Percentiles rank a stretch among this genome's conserved stretches.
Evolutionary conservation across 768 basidiomycete genomes (phyloP).

Genomic region (Arthromyces matolae): DNA sequence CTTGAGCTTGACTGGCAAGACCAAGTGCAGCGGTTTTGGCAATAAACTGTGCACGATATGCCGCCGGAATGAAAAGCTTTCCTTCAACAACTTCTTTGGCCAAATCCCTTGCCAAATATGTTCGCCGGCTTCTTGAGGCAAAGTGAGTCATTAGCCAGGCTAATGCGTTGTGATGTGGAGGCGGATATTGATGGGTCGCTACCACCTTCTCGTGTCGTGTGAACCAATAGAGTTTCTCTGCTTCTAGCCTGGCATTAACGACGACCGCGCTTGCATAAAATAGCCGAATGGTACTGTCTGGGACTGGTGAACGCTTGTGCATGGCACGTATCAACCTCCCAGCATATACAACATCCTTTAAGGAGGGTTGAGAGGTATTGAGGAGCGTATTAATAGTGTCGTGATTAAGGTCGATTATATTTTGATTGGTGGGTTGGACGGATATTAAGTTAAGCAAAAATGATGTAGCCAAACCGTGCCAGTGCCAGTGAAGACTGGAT

Average conservation of each 20-base stretch:
- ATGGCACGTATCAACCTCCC: conserved; percentile 38
- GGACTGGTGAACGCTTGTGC: conserved; percentile 35
- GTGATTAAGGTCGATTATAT: conserved; percentile 33
- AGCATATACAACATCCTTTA: conserved; percentile 35
- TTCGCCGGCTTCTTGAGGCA: conserved; percentile 30
- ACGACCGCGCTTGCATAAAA: conserved; percentile 42
- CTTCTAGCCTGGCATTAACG: conserved; percentile 28
- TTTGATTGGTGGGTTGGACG: conserved; percentile 14
- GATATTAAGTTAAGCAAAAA: conserved; percentile 33
- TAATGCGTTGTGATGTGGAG: conserved; percentile 44
- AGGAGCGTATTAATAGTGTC: conserved; percentile 43
- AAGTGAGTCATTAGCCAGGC: conserved; percentile 54
- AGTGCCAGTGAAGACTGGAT: conserved; percentile 53
- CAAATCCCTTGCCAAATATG: conserved; percentile 46
- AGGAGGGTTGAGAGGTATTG: conserved; percentile 28
- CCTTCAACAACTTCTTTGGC: conserved; percentile 44
- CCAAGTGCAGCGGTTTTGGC: conserved; percentile 41
- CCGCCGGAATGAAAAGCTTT: conserved; percentile 37
- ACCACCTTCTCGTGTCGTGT: conserved; percentile 33
- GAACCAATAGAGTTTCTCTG: conserved; percentile 43
- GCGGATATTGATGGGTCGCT: conserved; percentile 39
- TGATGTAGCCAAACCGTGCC: conserved; percentile 39
- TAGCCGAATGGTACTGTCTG: conserved; percentile 39
- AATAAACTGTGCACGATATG: conserved; percentile 50
- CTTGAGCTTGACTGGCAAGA: conserved; percentile 43